Base-by-base conservation (phyloP, 768 basidiomycete species). In the Pleurotus eryngii region DNA sequence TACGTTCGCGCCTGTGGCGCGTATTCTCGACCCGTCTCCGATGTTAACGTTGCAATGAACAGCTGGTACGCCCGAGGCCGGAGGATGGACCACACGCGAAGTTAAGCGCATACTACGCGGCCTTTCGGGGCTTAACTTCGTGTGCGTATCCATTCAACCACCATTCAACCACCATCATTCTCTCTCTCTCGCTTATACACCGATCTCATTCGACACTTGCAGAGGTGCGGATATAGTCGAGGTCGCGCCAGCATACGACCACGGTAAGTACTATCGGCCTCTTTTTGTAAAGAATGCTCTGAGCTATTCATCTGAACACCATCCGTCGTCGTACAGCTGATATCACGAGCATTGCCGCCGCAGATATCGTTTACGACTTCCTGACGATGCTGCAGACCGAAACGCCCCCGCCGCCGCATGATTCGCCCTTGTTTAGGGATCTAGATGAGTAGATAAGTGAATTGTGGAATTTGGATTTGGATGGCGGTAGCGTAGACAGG, bases 31-130 rank as follows among this genome's bases (percentile, higher is more conserved):
- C 20, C 17, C 26, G 39, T 4, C 42, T 27, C 15, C 14, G 20
- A 8, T 4, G 4, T 30, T 46, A 20, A 45, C 9, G 20, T n/a
- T 45, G 8, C 20, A n/a, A 45, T 22, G 4, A 17, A 12, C 7
- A 65, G 64, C 64, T 26, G 64, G 64, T 5, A 65, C 64, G 3
- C 64, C 64, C 17, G 64, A 65, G 61, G 74, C 77, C 1, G 85
- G 85, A 47, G 85, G 84, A 6, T 86, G 83, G 83, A 83, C 85
- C 18, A 82, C 77, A 5, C 78, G 85, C 45, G 85, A 86, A 67
- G 76, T 83, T 46, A 84, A 85, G 61, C 76, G 81, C 39, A 82
- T 86, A 63, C 73, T 85, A 43, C 80, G 86, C 35, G 85, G 86
- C 14, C 70, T 86, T 20, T 72, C 77, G 0, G 83, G 84, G 12